Evolutionary conservation across 768 basidiomycete species (phyloP), one percentile per base, ranked within the genome.

Genomic region (Leccinellum albellum): DNA sequence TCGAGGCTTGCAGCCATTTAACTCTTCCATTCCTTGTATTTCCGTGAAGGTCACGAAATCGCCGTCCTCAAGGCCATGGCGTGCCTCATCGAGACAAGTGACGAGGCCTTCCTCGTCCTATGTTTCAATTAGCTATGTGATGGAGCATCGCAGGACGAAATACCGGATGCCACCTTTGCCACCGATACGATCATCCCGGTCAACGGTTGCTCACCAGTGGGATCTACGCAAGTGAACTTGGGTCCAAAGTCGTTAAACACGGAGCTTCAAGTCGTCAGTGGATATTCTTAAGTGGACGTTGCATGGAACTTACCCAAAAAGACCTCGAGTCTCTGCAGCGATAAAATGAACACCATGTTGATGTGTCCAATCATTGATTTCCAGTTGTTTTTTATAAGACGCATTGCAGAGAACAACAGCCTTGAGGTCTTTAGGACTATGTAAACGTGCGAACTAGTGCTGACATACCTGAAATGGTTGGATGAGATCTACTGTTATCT

Each of bases 41-140:
- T 99, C 97, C 17, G 84, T 82, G 76, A 99, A 98, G 5, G 97
- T 95, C 23, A 98, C 95, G 66, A 87, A 98, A 69, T 98, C 94
- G 15, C 97, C 97, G 70, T 98, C 97, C 71, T 98, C 94, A n/a
- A 99, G 82, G 20, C 97, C 97, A 71, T 98, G 97, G 57, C 97
- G 84, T 12, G 96, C 89, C 76, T 99, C 97, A 63, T 99, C 97
- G 57, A 98, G 77, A 70, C 94, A 97, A 12, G 96, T 97, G 7
- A 98, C 96, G 21, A 98, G 74, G n/a, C 89, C 95, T 52, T 97
- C 94, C 46, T 80, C 77, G 58, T 86, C 88, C 93, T 96, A 56
- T 12, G 14, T 21, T 24, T 21, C 45, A 15, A 20, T 54, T 51
- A 54, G 44, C 8, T 50, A 49, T 58, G 17, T 9, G 13, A 40